Conservation (phyloP, 176 grass and related monocot species). For the Thinopyrum elongatum region DNA sequence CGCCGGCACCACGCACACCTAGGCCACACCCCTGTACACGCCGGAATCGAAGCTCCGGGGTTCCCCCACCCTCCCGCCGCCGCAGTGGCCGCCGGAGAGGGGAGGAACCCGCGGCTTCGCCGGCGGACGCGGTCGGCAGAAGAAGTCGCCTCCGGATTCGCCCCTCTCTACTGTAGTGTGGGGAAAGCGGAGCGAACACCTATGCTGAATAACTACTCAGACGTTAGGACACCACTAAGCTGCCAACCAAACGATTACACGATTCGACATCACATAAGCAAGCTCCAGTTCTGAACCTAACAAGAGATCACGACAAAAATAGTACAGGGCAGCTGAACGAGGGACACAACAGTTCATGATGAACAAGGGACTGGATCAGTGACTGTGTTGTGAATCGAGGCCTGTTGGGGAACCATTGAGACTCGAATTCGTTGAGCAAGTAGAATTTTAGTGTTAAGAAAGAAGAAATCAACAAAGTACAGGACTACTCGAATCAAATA, state of each 20-base stretch:
- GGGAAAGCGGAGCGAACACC: too few relatives aligned
- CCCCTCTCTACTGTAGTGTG: too few relatives aligned
- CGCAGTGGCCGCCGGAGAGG: too few relatives aligned
- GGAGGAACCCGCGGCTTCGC: too few relatives aligned
- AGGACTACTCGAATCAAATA: not conserved
- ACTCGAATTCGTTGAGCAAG: not conserved
- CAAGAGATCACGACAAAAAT: not conserved
- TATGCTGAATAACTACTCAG: too few relatives aligned
- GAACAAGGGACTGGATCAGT: slow-evolving; percentile 37
- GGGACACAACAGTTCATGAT: slow-evolving; percentile 26
- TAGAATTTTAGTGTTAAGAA: not conserved
- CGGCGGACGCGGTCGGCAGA: too few relatives aligned
- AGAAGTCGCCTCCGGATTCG: too few relatives aligned
- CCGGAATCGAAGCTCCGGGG: too few relatives aligned
- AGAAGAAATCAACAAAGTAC: not conserved
- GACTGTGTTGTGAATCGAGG: not conserved
- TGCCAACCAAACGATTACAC: not conserved
- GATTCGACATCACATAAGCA: not conserved
- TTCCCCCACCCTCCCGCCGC: too few relatives aligned
- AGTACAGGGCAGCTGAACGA: not conserved
- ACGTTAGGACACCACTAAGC: not conserved
- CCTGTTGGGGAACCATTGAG: too few relatives aligned
- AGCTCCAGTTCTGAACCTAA: not conserved
- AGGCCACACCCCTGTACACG: too few relatives aligned
- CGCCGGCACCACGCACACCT: too few relatives aligned